Base-by-base conservation (phyloP, 2,329 filamentous ascomycete genomes). In the Bipolaris oryzae region DNA sequence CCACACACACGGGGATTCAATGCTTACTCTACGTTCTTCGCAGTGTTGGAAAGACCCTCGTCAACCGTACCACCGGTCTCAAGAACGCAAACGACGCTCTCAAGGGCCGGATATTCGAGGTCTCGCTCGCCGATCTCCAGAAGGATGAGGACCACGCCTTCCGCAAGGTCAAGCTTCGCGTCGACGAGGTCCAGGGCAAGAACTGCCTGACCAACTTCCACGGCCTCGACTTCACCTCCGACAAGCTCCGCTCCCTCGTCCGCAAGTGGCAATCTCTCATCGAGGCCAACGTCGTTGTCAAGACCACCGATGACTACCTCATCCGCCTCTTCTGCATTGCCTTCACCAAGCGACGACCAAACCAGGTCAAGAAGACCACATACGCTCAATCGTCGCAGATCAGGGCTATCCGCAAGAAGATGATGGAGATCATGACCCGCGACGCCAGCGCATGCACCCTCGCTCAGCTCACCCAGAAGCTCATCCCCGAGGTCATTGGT, bases 121-220 rank as follows among this genome's bases (percentile, higher is more conserved):
- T 98, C 72, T 98, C 94, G 68, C 89, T 99, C 77, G 95, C 95
- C 79, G 95, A 99, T 82, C 89, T 99, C 69, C 95, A 99, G 85
- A 98, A 97, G 85, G 95, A 99, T 80, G 95, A 99, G 87, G 95
- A 98, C 84, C 95, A 99, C 83, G 88, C 95, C 61, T 99, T 98
- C 91, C 94, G 95, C 85, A 99, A 99, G 88, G 87, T 99, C 80
- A 96, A 96, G 87, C 92, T 99, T 79, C 89, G 95, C 71, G 91
- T 98, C 76, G 95, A 99, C 78, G 95, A 99, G 85, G 89, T 99
- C 67, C 95, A 99, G 85, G 95, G 95, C 86, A 97, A 97, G 89
- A 98, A 96, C 89, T 98, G 95, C 86, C 85, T 99, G 82, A 98
- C 95, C 87, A 97, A 97, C 89, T 99, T 99, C 90, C 93, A 99